Conservation (phyloP, 345 rosid species). For the Eucalyptus pauciflora region DNA sequence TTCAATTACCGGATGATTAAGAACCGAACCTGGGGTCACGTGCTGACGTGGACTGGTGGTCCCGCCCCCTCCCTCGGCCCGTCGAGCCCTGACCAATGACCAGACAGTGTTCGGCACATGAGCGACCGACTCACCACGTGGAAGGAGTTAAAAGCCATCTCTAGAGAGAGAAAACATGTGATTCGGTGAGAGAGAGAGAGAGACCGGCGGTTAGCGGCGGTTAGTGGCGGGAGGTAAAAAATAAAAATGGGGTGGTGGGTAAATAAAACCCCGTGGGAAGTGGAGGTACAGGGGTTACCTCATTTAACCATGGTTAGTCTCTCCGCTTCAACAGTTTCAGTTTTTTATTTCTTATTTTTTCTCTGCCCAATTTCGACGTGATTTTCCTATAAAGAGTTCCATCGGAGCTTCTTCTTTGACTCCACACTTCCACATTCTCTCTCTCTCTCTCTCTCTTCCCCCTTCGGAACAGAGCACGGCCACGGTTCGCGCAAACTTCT, state of each 20-base stretch:
- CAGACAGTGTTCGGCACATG: background rate
- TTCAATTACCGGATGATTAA: background rate
- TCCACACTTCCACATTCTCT: background rate
- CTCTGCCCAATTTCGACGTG: background rate
- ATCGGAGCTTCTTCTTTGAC: background rate
- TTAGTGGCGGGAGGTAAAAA: conserved; percentile 3
- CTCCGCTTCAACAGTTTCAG: background rate
- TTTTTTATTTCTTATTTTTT: background rate
- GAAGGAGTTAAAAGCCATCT: background rate
- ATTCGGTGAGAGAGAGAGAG: background rate
- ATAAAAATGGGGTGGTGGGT: background rate
- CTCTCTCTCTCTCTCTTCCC: background rate
- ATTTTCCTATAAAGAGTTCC: conserved; percentile 12
- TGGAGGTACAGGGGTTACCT: background rate
- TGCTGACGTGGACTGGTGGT: background rate
- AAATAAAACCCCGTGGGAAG: background rate
- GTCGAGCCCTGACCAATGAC: background rate
- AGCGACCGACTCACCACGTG: conserved; percentile 19
- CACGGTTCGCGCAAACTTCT: background rate
- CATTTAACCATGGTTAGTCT: background rate
- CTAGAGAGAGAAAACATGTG: background rate
- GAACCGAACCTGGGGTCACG: background rate
- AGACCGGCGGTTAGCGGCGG: conserved; percentile 25
- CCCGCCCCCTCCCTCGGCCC: background rate
- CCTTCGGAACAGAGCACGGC: background rate